Evolutionary conservation across 2,329 filamentous ascomycete species (phyloP), one percentile per base, ranked within the genome.

Genomic region (Pseudopyricularia cyperi): DNA sequence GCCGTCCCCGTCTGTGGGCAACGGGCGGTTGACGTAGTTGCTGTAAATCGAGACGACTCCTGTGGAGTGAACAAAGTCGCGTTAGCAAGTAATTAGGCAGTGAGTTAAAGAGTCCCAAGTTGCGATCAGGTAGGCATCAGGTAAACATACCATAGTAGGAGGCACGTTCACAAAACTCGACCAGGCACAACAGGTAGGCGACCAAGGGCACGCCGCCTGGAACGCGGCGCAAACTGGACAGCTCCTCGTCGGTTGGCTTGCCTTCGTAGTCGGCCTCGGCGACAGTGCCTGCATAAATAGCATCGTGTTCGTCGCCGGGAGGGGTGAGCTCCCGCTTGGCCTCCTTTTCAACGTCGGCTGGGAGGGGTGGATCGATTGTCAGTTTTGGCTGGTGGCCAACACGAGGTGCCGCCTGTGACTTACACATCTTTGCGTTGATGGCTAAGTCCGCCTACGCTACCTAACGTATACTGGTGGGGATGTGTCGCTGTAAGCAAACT

Each of bases 161-260:
- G 68, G 86, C 87, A 47, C 85, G 81, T 68, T 89, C 85, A 68
- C 82, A 86, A 52, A 87, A 69, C 66, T 89, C 85, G 53, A 85
- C 78, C 55, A 87, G 80, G 47, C 82, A 83, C 54, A 89, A 78
- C 22, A 80, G 81, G 67, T 80, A 88, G 54, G 83, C 77, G 52
- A 74, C 69, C 74, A 76, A 81, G 48, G 81, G 80, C 55, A 89
- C 77, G 60, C 72, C 73, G 55, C 79, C 82, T 11, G 80, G 77
- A 22, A 85, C 76, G 59, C 80, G 78, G 47, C 72, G 76, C 14
- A 85, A 74, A 0, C 77, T 82, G 14, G 57, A 63, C 54, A 80
- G 64, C 54, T 85, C 82, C 61, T 84, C 80, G 26, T 78, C 75
- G 6, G 79, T 84, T 2, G 80, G 80, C 39, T 70, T 71, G 56